These are phyloP conservation scores for Naganishia onofrii DNA, from an alignment of 768 basidiomycete species.

Conservation along the genomic window DNA sequence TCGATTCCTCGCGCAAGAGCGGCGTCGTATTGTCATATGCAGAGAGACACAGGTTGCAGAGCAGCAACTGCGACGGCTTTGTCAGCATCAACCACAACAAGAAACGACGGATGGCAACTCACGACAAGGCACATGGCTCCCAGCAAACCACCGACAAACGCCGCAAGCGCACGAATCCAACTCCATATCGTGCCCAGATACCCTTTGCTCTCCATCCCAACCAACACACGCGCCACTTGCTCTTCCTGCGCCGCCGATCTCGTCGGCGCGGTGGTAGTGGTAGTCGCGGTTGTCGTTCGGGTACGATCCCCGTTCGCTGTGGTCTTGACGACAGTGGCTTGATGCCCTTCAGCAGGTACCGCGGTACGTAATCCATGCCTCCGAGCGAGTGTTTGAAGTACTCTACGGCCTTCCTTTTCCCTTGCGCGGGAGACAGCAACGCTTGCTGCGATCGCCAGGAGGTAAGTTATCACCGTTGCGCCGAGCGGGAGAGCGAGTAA, in stretches of 20 bases:
- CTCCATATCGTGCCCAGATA: conserved; percentile 38
- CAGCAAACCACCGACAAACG: conserved; percentile 44
- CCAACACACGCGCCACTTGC: conserved; percentile 40
- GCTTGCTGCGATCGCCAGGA: conserved; percentile 44
- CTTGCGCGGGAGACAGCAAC: conserved; percentile 45
- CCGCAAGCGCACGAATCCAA: conserved; percentile 40
- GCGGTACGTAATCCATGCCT: conserved; percentile 15
- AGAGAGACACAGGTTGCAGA: conserved; percentile 46
- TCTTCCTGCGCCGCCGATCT: conserved; percentile 36
- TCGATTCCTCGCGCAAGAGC: conserved; percentile 37
- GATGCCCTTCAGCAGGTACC: background rate
- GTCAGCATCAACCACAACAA: background rate
- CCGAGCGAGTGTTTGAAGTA: conserved; percentile 44
- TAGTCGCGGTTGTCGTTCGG: background rate
- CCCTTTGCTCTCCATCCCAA: conserved; percentile 43
- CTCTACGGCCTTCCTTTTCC: conserved; percentile 41
- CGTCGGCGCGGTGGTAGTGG: background rate
- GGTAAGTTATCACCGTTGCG: conserved; percentile 39
- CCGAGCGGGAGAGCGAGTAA: conserved; percentile 44
- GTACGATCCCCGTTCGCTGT: conserved; percentile 3
- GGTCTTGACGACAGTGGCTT: background rate
- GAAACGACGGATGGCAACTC: conserved; percentile 32
- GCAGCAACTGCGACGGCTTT: conserved; percentile 37
- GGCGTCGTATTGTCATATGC: conserved; percentile 45
- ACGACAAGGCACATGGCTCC: conserved; percentile 44